Percentiles rank a stretch among this genome's conserved stretches.
Conservation (phyloP, 2,329 filamentous ascomycete species). For the Pseudogymnoascus sp. region DNA sequence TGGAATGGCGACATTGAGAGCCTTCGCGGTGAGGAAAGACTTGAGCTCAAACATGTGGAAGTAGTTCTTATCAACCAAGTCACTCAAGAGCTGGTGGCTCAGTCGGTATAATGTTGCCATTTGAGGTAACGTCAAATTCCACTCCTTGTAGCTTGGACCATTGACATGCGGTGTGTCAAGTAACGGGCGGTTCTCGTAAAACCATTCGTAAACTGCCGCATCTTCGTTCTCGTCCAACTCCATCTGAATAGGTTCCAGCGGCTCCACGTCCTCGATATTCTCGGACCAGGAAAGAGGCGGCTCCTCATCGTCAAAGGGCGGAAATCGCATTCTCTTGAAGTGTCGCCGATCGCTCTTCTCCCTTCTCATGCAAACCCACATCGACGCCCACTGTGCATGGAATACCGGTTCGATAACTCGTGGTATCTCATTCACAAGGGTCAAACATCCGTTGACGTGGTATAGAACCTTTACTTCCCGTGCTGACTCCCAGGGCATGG, state of each 20-base stretch:
- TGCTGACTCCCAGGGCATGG: conserved; percentile 97
- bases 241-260: conserved; percentile 95
- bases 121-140: conserved; percentile 87
- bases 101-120: conserved; percentile 94
- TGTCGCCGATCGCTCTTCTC: conserved; percentile 93
- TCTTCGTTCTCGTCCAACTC: conserved; percentile 94
- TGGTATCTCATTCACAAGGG: conserved; percentile 91
- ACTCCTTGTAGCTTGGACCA: conserved; percentile 90
- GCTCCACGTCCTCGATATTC: conserved; percentile 97
- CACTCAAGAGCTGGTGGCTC: conserved; percentile 82
- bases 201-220: conserved; percentile 86
- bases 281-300: conserved; percentile 96
- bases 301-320: conserved; percentile 97
- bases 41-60: conserved; percentile 95
- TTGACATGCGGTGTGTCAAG: conserved; percentile 91
- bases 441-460: conserved; percentile 95
- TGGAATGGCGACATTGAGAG: conserved; percentile 93
- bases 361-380: conserved; percentile 98
- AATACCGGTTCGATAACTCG: conserved; percentile 97
- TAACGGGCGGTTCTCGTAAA: conserved; percentile 89
- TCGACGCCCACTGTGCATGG: conserved; percentile 97
- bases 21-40: conserved; percentile 92
- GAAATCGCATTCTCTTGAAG: conserved; percentile 98
- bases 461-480: conserved; percentile 97
- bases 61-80: conserved; percentile 93